Base-by-base conservation (phyloP, 768 basidiomycete genomes). In the Strobilomyces echinocephalus region DNA sequence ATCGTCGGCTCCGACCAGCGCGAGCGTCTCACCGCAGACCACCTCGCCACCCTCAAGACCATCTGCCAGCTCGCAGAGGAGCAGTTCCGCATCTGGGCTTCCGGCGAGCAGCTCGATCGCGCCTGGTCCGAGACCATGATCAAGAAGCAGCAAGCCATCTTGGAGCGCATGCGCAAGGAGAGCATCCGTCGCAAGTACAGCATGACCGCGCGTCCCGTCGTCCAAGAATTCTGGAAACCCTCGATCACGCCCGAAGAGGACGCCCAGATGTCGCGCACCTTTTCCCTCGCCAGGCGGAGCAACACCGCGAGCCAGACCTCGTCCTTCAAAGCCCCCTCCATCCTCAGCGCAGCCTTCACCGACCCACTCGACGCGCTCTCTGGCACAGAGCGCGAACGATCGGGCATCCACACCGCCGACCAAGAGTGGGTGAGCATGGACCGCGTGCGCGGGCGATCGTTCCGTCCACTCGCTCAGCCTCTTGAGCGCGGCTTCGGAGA, bases 301-400 rank as follows among this genome's bases (percentile, higher is more conserved):
- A 83, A 81, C 55, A 75, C 69, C 7, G 72, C 80, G 12, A 81
- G 81, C 55, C 74, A 73, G 20, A 71, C 73, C n/a, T 79, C 79
- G 10, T 74, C 77, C 10, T 72, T 72, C 47, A 77, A 78, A 12
- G 69, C 75, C 2, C 64, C 75, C 1, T 73, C 73, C 14, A 58
- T 71, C 24, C 73, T 74, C 45, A 71, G 72, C 16, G 73, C 76
- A 49, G 64, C 70, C 14, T 73, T 80, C 54, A 20, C 62, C 2
- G 59, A 63, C 47, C 60, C 62, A 8, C 63, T 60, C 46, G 61
- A 64, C 24, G 61, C 39, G 40, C 54, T 50, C 26, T 30, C 15
- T 11, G 11, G 15, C 34, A 16, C 53, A 24, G 69, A 71, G 24
- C 54, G 64, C 10, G 70, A 69, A 41, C 60, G 60, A 31, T 50